Evolutionary conservation across 2,329 filamentous ascomycete genomes (phyloP).

Genomic region (Xylaria sp.): DNA sequence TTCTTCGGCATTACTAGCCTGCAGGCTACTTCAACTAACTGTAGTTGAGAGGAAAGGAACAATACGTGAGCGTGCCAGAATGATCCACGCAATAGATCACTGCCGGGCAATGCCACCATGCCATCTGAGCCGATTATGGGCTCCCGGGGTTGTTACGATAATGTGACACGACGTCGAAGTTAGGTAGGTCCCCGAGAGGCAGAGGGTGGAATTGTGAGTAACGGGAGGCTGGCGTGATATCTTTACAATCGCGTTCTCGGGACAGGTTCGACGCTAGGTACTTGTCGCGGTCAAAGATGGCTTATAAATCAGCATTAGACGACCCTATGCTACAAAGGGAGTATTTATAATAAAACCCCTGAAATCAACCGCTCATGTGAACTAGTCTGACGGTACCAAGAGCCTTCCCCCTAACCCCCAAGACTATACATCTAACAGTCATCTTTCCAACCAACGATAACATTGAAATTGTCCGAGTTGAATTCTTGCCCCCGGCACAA

Average conservation of each 20-base stretch:
- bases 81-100: neutral
- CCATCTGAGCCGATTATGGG: neutral
- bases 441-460: constrained; percentile 12
- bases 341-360: neutral
- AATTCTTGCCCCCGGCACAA: constrained; percentile 18
- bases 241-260: neutral
- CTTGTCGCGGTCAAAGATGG: neutral
- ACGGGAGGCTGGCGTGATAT: neutral
- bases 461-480: constrained; percentile 20
- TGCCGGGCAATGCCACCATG: neutral
- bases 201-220: no score
- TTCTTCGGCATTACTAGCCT: neutral
- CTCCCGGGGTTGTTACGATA: neutral
- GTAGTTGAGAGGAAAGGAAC: neutral
- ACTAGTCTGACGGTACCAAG: neutral
- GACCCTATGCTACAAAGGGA: neutral
- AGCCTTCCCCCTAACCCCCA: neutral
- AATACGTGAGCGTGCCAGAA: neutral
- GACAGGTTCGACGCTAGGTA: neutral
- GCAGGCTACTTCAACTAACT: neutral
- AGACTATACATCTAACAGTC: neutral
- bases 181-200: neutral
- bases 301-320: neutral
- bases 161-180: neutral
- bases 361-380: neutral